Conservation (phyloP, 1,139 yeast species). For the Pichia sorboxylosa region DNA sequence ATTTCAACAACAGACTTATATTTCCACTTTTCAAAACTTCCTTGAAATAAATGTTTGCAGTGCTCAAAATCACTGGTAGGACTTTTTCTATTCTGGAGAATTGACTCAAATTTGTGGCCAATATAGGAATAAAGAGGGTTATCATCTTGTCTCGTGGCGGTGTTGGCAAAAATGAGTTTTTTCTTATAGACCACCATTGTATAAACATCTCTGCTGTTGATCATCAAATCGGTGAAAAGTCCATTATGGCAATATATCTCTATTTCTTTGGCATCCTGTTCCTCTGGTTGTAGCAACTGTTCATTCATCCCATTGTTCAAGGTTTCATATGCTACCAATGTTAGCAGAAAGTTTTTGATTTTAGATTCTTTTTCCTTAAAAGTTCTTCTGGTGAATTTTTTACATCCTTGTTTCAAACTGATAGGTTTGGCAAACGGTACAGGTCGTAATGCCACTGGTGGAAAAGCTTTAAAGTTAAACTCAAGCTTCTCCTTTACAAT, state of each 20-base stretch:
- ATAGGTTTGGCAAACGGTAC: neutral
- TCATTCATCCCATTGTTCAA: too few relatives aligned
- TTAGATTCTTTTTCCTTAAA: neutral
- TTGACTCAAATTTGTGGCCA: conserved; percentile 13
- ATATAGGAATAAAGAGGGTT: conserved; percentile 7
- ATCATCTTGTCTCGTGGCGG: conserved; percentile 8
- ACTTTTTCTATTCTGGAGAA: conserved; percentile 3
- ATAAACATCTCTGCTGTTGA: conserved; percentile 6
- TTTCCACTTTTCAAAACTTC: conserved; percentile 8
- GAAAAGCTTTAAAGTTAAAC: neutral
- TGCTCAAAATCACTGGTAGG: conserved; percentile 9
- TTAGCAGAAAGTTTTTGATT: neutral
- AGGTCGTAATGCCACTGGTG: neutral
- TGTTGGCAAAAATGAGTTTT: conserved; percentile 12
- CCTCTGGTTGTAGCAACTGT: neutral
- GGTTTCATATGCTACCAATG: neutral
- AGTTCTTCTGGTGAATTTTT: neutral
- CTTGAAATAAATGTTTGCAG: conserved; percentile 9
- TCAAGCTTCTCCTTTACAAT: neutral
- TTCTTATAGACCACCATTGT: conserved; percentile 9
- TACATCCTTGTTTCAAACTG: neutral
- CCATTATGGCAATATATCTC: conserved; percentile 14
- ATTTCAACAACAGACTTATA: conserved; percentile 12
- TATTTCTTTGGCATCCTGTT: neutral
- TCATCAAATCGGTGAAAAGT: conserved; percentile 9